Percentiles rank a stretch among this genome's conserved stretches.
phyloP scores from a whole-genome alignment of 2,329 filamentous ascomycete genomes.

The Daldinia sp. region DNA sequence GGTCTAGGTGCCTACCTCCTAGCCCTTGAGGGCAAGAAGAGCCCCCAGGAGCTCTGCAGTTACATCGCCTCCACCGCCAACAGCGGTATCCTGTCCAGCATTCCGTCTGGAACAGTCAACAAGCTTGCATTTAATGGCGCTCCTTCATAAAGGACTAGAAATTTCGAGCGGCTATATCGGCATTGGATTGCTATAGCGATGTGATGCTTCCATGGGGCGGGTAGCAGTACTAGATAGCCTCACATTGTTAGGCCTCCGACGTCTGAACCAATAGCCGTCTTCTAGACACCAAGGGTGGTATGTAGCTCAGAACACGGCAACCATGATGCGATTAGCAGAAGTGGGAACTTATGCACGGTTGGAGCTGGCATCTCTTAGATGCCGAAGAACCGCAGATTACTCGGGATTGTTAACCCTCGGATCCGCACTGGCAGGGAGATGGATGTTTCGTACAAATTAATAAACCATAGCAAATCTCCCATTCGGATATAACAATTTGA shows the following conservation, averaged over 20 bases:
- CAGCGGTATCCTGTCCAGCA: conserved; percentile 49
- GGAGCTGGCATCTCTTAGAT: conserved; percentile 1
- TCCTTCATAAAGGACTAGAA: conserved; percentile 6
- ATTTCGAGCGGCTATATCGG: background rate
- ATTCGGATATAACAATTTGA: background rate
- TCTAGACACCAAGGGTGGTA: background rate
- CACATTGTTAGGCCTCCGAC: background rate
- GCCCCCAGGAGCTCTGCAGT: conserved; percentile 54
- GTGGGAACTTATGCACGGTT: background rate
- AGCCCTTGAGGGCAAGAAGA: conserved; percentile 50
- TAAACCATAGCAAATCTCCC: background rate
- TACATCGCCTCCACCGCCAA: conserved; percentile 53
- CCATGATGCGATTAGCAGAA: background rate
- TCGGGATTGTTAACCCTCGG: background rate
- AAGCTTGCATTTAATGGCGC: conserved; percentile 48
- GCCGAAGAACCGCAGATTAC: background rate
- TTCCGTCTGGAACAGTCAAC: conserved; percentile 49
- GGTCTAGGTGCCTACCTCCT: conserved; percentile 68
- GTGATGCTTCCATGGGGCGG: background rate
- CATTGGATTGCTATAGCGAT: background rate
- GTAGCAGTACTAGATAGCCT: background rate
- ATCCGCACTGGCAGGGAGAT: background rate
- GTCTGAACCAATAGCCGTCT: background rate
- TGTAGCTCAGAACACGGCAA: background rate
- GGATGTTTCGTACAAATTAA: conserved; percentile 4